Base-by-base conservation (phyloP, 345 rosid genomes). In the Salix brachista region DNA sequence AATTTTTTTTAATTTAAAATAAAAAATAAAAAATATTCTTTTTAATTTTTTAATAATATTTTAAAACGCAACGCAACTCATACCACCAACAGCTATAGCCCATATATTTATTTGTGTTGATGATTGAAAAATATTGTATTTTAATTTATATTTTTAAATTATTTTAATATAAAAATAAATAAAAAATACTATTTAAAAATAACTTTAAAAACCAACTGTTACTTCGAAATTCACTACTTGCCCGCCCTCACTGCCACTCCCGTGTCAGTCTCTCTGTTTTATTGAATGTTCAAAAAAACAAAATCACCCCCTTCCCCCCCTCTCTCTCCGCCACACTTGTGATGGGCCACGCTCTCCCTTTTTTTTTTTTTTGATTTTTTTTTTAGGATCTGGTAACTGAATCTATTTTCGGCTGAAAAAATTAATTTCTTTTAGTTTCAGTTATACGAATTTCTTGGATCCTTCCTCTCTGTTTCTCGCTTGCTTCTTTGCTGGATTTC, bases 271-370 rank as follows among this genome's bases (percentile, higher is more conserved):
- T 62, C 21, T 80, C 61, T 41, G 61, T 41, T 77, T 56, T 91
- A 36, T 90, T 89, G 95, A 94, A 93, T 81, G 83, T 93, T 91
- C 89, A 89, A 93, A 89, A 26, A 83, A 68, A 4, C 4, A 56
- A 13, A 11, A n/a, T 11, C 37, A 66, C 71, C 25, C 74, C 39
- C 34, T 2, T 7, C 28, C 81, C 37, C 71, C 5, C 36, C 78
- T 8, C 75, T 52, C 78, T 71, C 68, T 65, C 70, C 48, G 46
- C 30, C 75, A 2, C 73, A 4, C 21, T 17, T 60, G 19, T 69
- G 46, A 19, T 13, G n/a, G 4, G 5, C 50, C 1, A 1, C 65
- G 18, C 54, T 41, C 44, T 65, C 67, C 21, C 48, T 30, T 72
- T 58, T 72, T 12, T 56, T 39, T 67, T 5, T 25, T 23, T 12